These are phyloP conservation scores for Emericellopsis cladophorae DNA, from an alignment of 2,329 filamentous ascomycete genomes.

Conservation along the genomic window DNA sequence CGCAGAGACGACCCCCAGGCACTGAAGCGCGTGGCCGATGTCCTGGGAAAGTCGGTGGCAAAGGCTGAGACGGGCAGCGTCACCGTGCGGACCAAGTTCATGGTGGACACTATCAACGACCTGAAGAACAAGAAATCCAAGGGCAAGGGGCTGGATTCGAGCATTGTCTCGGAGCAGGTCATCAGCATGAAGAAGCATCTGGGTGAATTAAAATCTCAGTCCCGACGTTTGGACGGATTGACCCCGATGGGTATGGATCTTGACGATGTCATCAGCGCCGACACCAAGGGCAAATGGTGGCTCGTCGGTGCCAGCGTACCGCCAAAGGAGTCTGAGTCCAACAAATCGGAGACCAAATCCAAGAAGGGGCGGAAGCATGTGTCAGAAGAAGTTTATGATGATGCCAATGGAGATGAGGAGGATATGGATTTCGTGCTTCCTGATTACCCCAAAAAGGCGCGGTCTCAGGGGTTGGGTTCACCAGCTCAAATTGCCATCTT, in stretches of 20 bases:
- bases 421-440: slow-evolving; percentile 40
- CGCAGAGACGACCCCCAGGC: slow-evolving; percentile 80
- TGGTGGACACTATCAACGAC: slow-evolving; percentile 93
- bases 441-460: slow-evolving; percentile 61
- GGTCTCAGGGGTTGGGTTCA: slow-evolving; percentile 76
- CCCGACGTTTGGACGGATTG: slow-evolving; percentile 51
- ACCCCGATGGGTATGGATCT: slow-evolving; percentile 76
- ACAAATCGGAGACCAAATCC: not conserved
- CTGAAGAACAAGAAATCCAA: slow-evolving; percentile 91
- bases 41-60: slow-evolving; percentile 61
- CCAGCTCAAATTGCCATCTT: slow-evolving; percentile 86
- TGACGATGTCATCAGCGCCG: slow-evolving; percentile 68
- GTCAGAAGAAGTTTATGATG: slow-evolving; percentile 17
- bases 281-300: slow-evolving; percentile 96
- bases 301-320: slow-evolving; percentile 90
- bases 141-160: slow-evolving; percentile 56
- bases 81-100: slow-evolving; percentile 85
- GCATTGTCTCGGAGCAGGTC: slow-evolving; percentile 67
- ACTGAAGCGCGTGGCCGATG: slow-evolving; percentile 75
- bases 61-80: slow-evolving; percentile 56
- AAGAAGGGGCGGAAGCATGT: slow-evolving; percentile 6
- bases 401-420: slow-evolving; percentile 22
- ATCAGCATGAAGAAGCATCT: slow-evolving; percentile 82
- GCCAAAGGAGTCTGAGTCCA: not conserved
- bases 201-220: slow-evolving; percentile 54